These are phyloP conservation scores for Eucalyptus curtisii DNA, from an alignment of 345 rosid species.

Conservation along the genomic window DNA sequence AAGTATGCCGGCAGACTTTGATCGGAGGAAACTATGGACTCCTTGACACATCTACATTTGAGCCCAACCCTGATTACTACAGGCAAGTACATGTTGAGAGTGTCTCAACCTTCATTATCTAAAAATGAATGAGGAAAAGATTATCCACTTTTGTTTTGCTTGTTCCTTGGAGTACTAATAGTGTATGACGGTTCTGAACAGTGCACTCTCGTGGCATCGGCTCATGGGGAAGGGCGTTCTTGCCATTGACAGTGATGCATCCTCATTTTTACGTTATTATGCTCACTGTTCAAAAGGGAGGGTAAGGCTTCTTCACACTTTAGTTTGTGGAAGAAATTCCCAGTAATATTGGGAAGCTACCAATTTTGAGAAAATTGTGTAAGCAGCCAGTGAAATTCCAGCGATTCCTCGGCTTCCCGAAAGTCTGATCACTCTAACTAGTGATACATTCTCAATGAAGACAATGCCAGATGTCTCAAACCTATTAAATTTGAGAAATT, in stretches of 20 bases:
- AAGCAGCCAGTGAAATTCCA: fast-evolving
- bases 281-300: conserved; percentile 96
- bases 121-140: neutral
- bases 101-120: neutral
- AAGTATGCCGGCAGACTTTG: conserved; percentile 91
- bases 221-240: conserved; percentile 93
- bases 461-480: fast-evolving
- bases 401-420: fast-evolving
- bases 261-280: conserved; percentile 55
- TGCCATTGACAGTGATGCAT: conserved; percentile 28
- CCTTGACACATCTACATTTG: conserved; percentile 51
- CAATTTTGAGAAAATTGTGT: too few species aligned
- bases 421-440: fast-evolving
- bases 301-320: conserved; percentile 28
- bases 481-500: neutral
- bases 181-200: conserved; percentile 3
- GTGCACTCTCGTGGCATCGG: conserved; percentile 95
- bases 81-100: conserved; percentile 35
- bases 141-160: neutral
- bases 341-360: neutral
- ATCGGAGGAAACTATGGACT: conserved; percentile 92
- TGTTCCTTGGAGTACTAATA: neutral
- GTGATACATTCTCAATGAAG: fast-evolving
- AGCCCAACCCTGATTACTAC: conserved; percentile 94
- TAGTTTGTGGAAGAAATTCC: neutral